These are phyloP conservation scores for Friedmanniomyces endolithicus DNA, from an alignment of 495 filamentous ascomycete genomes.

Conservation along the genomic window DNA sequence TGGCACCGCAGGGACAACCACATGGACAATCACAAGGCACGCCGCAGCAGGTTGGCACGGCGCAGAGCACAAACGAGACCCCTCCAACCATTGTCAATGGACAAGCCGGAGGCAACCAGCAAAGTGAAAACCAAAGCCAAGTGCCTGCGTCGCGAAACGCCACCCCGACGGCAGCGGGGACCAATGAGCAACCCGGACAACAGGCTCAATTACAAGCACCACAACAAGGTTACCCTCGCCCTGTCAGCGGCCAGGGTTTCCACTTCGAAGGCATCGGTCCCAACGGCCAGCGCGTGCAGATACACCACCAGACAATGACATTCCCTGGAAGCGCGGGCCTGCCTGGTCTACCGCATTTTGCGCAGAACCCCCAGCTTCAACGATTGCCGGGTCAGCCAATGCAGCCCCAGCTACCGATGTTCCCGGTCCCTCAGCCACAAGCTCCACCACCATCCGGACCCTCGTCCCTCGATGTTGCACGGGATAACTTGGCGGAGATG, in stretches of 20 bases:
- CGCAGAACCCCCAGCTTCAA: not conserved
- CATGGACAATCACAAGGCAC: not conserved
- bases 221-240: not conserved
- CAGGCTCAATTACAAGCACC: not conserved
- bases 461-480: constrained; percentile 15
- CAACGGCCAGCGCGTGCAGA: constrained; percentile 5
- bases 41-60: not conserved
- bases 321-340: not conserved
- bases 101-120: not conserved
- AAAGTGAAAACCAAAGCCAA: not conserved
- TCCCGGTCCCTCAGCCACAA: not conserved
- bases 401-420: constrained; percentile 1
- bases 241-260: constrained; percentile 16
- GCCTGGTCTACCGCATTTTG: not conserved
- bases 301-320: constrained; percentile 2
- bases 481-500: constrained; percentile 20
- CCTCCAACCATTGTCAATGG: not conserved
- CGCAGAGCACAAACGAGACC: no score
- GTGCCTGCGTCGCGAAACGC: not conserved
- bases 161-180: not conserved
- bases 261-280: constrained; percentile 14
- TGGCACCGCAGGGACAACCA: constrained; percentile 2
- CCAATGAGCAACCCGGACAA: not conserved
- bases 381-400: not conserved
- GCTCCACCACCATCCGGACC: not conserved